These are phyloP conservation scores for Amylocarpus encephaloides DNA, from an alignment of 2,329 filamentous ascomycete genomes.

Conservation along the genomic window DNA sequence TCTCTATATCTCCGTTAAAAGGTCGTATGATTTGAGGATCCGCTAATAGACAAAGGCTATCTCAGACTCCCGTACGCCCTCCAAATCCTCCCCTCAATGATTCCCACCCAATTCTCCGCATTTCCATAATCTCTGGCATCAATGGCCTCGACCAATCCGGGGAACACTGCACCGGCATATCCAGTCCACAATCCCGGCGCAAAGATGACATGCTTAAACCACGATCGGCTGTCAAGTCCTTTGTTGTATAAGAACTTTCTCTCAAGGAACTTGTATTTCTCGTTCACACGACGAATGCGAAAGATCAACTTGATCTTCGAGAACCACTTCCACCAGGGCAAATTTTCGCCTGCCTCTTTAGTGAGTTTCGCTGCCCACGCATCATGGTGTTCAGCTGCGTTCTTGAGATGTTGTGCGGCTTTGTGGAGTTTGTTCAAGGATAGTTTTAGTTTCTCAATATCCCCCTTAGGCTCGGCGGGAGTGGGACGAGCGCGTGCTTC, in stretches of 20 bases:
- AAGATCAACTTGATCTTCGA: conserved; percentile 58
- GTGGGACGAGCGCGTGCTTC: conserved; percentile 28
- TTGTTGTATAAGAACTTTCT: conserved; percentile 68
- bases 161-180: conserved; percentile 69
- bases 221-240: conserved; percentile 71
- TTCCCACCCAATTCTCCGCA: conserved; percentile 52
- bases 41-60: conserved; percentile 2
- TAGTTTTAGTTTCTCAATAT: conserved; percentile 20
- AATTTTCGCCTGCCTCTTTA: conserved; percentile 42
- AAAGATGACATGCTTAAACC: conserved; percentile 96
- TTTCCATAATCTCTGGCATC: conserved; percentile 52
- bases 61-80: conserved; percentile 39
- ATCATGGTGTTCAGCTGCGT: conserved; percentile 25
- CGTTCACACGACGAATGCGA: conserved; percentile 62
- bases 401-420: conserved; percentile 20
- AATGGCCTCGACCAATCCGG: conserved; percentile 56
- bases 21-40: too few species aligned
- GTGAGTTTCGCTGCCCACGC: conserved; percentile 24
- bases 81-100: conserved; percentile 47
- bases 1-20: too few species aligned
- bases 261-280: conserved; percentile 79
- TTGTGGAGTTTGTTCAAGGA: conserved; percentile 26
- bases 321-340: conserved; percentile 77
- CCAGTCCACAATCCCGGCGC: conserved; percentile 89
- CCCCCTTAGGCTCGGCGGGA: conserved; percentile 13